phyloP scores from a whole-genome alignment of 352 stramenopile species.

The Blastocystis sp. region DNA sequence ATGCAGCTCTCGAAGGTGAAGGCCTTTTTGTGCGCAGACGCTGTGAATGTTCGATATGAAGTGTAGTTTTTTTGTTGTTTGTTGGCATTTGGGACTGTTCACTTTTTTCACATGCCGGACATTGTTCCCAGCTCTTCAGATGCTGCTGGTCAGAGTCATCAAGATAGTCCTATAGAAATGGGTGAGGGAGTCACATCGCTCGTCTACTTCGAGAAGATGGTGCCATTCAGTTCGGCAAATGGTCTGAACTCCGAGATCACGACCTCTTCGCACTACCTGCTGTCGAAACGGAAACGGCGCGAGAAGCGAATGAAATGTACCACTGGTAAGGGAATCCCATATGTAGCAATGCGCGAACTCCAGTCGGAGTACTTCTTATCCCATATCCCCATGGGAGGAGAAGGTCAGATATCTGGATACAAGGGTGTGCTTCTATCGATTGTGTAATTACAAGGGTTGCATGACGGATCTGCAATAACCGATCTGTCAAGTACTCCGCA shows the following conservation, averaged over 20 bases:
- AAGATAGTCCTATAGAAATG: not conserved
- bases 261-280: not conserved
- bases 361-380: constrained; percentile 28
- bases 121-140: not conserved
- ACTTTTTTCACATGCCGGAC: not conserved
- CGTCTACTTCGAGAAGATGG: not conserved
- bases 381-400: constrained; percentile 44
- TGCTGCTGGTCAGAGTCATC: not conserved
- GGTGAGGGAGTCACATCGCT: not conserved
- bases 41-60: constrained; percentile 51
- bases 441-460: not conserved
- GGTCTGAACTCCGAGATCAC: not conserved
- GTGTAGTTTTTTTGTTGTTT: not conserved
- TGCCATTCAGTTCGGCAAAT: not conserved
- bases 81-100: not conserved
- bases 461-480: not conserved
- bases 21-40: not conserved
- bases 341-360: not conserved
- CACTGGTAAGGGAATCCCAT: not conserved
- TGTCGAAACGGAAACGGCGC: not conserved
- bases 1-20: not conserved
- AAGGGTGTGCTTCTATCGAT: not conserved
- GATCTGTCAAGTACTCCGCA: not conserved
- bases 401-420: constrained; percentile 11
- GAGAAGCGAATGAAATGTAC: not conserved